A percentile compares a stretch with the other conserved stretches of the same genome.
Evolutionary conservation across 148 eudicot genomes (phyloP).

Genomic region (Fagopyrum homotropicum): DNA sequence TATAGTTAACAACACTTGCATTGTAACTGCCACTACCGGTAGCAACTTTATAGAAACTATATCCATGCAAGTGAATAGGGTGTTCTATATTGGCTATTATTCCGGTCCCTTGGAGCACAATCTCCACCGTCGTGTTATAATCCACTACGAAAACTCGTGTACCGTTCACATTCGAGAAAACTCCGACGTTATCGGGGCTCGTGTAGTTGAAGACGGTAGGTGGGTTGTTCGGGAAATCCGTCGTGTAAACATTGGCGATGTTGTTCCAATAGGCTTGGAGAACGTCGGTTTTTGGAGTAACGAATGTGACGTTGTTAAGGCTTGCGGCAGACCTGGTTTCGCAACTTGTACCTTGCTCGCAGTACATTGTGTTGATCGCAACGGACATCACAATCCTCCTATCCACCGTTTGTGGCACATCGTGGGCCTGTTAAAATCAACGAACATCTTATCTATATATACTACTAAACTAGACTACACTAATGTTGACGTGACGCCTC

Average conservation of each 20-base stretch:
- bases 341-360: constrained; percentile 6
- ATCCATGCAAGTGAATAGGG: constrained; percentile 4
- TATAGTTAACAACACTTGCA: not conserved
- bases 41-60: not conserved
- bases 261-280: constrained; percentile 11
- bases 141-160: constrained; percentile 7
- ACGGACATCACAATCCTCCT: constrained; percentile 3
- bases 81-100: not conserved
- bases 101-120: constrained; percentile 3
- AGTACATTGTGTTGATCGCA: constrained; percentile 15
- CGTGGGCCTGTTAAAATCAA: too few relatives aligned
- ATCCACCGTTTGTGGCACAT: constrained; percentile 20
- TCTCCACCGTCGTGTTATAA: not conserved
- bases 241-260: not conserved
- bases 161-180: not conserved
- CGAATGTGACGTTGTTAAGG: constrained; percentile 28
- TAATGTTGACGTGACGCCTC: too few relatives aligned
- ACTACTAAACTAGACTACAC: too few relatives aligned
- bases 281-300: constrained; percentile 18
- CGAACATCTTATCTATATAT: too few relatives aligned
- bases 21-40: not conserved
- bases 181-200: not conserved
- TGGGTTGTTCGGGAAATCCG: not conserved
- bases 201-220: not conserved
- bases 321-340: constrained; percentile 13